Evolutionary conservation across 805 yeast genomes (phyloP).

Genomic region (Ogataea thermomethanolica): DNA sequence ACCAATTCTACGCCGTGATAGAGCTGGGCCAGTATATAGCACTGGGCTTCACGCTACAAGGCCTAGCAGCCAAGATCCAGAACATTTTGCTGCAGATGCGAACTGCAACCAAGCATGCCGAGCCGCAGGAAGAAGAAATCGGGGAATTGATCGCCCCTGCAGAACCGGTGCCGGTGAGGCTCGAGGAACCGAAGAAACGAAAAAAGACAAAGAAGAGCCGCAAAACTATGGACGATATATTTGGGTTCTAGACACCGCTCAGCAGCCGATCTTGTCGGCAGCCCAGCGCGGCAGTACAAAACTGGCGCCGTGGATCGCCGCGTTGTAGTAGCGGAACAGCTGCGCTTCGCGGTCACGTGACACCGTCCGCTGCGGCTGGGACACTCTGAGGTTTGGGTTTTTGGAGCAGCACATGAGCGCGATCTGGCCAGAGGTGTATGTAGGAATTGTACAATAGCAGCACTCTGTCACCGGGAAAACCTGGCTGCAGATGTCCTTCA

Average conservation of each 20-base stretch:
- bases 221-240: constrained; percentile 71
- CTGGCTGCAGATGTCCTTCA: constrained; percentile 44
- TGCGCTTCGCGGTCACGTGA: constrained; percentile 43
- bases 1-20: constrained; percentile 62
- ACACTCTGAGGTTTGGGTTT: constrained; percentile 43
- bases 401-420: constrained; percentile 74
- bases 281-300: constrained; percentile 86
- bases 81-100: constrained; percentile 12
- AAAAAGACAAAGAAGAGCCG: constrained; percentile 41
- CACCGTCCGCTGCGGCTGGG: constrained; percentile 48
- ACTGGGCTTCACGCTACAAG: constrained; percentile 68
- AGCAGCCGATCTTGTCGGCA: constrained; percentile 16
- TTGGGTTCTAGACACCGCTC: constrained; percentile 43
- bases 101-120: constrained; percentile 14
- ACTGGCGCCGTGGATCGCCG: constrained; percentile 63
- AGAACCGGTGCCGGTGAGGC: constrained; percentile 10
- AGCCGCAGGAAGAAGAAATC: constrained; percentile 14
- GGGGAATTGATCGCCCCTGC: constrained; percentile 14
- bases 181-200: constrained; percentile 3
- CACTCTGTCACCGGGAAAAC: constrained; percentile 64
- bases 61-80: constrained; percentile 46
- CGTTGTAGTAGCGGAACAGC: constrained; percentile 62
- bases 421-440: constrained; percentile 84
- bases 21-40: constrained; percentile 75
- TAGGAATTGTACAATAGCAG: constrained; percentile 80